Evolutionary conservation across 106 monocot species (phyloP), one percentile per base, ranked within the genome.

Genomic region (Dendrobium officinale): DNA sequence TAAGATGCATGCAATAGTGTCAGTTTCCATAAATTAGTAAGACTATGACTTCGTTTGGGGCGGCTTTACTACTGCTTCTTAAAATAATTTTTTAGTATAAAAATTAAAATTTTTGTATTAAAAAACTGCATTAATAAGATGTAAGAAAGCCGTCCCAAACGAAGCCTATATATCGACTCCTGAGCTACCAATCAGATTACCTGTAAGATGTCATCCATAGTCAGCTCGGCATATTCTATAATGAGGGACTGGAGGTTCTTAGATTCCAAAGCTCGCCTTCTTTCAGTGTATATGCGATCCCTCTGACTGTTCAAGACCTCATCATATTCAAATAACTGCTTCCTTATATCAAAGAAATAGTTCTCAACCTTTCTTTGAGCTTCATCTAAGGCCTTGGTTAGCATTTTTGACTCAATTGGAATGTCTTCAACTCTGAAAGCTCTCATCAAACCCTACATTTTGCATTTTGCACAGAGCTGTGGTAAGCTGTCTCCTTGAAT

Each of bases 311-410:
- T 97, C 77, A 97, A 83, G 61, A 97, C 96, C 68, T 97, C 96
- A 85, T 97, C 96, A 84, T 86, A 97, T 72, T 97, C 96, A 77
- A 98, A 98, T 68, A 98, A 77, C 59, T 98, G 94, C 85, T 98
- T 98, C 79, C 97, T 73, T 41, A 94, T 98, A 82, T 98, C 97
- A 81, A 98, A 98, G 75, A 98, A 98, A 85, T 98, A 94, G 72
- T 94, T 98, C 48, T 94, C 97, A 24, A 96, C 96, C 81, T 96
- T 96, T 51, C 97, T 90, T 81, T 98, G 97, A 88, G 97, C 97
- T 75, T 98, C 97, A 86, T 98, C 97, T 67, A 98, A 82, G 16
- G 97, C 92, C 83, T 92, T 98, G 68, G 97, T 94, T 67, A 98
- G 91, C 94, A 94, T 94, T 72, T 85, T 83, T 15, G 94, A 98